Conservation (phyloP, 1,284 basidiomycete genomes). For the Amanita bisporigera region DNA sequence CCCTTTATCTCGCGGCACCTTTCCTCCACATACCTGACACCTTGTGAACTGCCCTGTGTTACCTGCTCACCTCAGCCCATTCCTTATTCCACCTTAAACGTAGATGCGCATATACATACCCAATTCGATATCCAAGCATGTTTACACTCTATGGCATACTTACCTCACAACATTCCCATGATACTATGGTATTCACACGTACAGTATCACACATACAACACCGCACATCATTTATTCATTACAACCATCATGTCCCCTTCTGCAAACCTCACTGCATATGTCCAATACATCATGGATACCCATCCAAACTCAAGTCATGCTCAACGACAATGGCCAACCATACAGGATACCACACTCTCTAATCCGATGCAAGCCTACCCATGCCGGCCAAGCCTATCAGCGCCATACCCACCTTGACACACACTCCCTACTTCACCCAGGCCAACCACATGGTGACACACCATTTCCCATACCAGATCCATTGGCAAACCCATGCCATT, state of each 20-base stretch:
- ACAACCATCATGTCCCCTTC: background rate
- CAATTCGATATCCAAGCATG: background rate
- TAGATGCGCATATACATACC: background rate
- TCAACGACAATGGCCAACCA: background rate
- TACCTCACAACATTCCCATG: background rate
- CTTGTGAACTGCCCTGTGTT: background rate
- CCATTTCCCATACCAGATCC: background rate
- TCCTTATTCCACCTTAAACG: background rate
- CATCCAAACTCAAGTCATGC: background rate
- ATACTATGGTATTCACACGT: background rate
- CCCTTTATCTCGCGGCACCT: conserved; percentile 18
- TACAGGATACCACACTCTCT: background rate
- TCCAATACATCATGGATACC: background rate
- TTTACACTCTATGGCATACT: too few species aligned
- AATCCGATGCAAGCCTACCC: background rate
- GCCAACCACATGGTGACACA: background rate
- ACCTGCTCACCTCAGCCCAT: background rate
- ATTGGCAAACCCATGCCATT: background rate
- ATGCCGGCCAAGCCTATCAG: background rate
- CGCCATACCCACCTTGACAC: background rate
- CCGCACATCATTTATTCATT: background rate
- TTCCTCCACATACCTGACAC: background rate
- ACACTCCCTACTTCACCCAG: background rate
- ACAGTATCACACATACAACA: background rate
- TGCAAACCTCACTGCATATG: background rate